Base-by-base conservation (phyloP, 257 asterid species). In the Solanum arcanum region DNA sequence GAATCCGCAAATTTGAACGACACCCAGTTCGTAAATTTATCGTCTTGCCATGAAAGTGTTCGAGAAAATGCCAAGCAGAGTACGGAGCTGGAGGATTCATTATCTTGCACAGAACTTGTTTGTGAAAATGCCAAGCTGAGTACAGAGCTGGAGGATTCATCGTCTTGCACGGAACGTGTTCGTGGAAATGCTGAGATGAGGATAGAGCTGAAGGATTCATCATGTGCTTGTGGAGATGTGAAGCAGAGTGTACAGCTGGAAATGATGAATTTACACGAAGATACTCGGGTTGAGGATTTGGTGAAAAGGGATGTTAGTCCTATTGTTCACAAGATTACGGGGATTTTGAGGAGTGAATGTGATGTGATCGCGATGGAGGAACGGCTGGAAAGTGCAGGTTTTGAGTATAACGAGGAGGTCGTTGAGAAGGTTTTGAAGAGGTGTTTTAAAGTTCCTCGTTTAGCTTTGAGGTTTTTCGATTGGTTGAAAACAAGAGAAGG, bases 391-490 rank as follows among this genome's bases (percentile, higher is more conserved):
- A 89, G 72, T 35, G 90, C 89, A 23, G 91, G 83, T 90, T 86
- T 93, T 21, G 84, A 85, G 83, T 93, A 86, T 49, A 90, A 85
- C 4, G 95, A 88, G 91, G 98, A 92, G 82, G 88, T 95, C 31
- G 96, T 95, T 66, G 95, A 91, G 75, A 93, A 90, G 86, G 99
- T 96, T 6, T 72, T 96, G 90, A 95, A 96, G 94, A 94, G 96
- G 86, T 96, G 98, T 86, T 95, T 94, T 90, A 95, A 94, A 64
- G 97, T 92, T 87, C 98, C 98, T 66, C 91, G 88, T 82, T 91
- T 92, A 90, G 98, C 96, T 89, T 91, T 93, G 83, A 91, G 95
- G 87, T 96, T 95, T 89, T 96, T 96, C 93, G 87, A 91, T 70
- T 96, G 98, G 98, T 90, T 93, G 88, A 93, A 90, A 89, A 44